These are phyloP conservation scores for Aspergillus conjunctus DNA, from an alignment of 495 filamentous ascomycete genomes.

Conservation along the genomic window DNA sequence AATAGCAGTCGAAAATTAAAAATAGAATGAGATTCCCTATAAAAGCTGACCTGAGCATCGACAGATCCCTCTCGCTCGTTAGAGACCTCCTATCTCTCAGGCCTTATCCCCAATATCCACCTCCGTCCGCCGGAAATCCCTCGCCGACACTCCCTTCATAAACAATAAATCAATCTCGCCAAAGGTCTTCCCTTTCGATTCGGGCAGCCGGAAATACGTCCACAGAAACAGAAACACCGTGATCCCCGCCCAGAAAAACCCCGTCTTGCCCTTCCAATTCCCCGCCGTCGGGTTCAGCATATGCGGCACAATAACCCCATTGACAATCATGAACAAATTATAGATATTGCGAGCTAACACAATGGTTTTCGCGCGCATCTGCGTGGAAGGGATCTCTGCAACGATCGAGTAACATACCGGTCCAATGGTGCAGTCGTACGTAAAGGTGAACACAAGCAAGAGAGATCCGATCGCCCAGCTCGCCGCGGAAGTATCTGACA, in stretches of 20 bases:
- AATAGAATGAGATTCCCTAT: too few relatives aligned
- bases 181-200: conserved; percentile 13
- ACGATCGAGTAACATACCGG: conserved; percentile 17
- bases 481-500: background rate
- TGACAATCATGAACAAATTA: conserved; percentile 19
- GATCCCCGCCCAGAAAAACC: conserved; percentile 19
- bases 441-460: conserved; percentile 13
- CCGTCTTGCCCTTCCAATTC: conserved; percentile 15
- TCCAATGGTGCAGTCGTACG: conserved; percentile 16
- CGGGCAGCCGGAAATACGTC: conserved; percentile 11
- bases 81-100: too few relatives aligned
- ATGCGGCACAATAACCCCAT: conserved; percentile 18
- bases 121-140: background rate
- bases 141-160: conserved; percentile 2
- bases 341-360: conserved; percentile 14
- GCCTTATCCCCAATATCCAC: conserved; percentile 11
- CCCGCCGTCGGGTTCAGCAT: conserved; percentile 19
- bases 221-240: conserved; percentile 1
- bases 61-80: too few relatives aligned
- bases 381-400: conserved; percentile 12
- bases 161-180: conserved; percentile 21
- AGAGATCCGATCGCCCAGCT: conserved; percentile 15
- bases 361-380: conserved; percentile 15
- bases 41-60: too few relatives aligned
- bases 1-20: too few relatives aligned